A percentile compares a stretch with the other conserved stretches of the same genome.
These are phyloP conservation scores for Paxillus rubicundulus DNA, from an alignment of 768 basidiomycete genomes.

Conservation along the genomic window DNA sequence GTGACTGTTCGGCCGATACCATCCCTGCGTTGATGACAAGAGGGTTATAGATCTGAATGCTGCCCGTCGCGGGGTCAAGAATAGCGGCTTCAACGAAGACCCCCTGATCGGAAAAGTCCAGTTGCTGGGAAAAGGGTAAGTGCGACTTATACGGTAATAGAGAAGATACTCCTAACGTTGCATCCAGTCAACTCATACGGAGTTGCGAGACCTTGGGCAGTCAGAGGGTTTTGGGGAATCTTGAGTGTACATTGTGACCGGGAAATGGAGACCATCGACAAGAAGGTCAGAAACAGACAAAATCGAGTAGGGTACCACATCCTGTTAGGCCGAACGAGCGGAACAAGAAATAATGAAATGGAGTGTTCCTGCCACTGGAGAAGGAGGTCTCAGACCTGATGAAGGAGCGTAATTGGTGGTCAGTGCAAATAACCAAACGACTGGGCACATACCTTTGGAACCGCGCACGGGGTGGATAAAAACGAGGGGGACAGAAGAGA, in stretches of 20 bases:
- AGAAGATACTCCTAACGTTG: slow-evolving; percentile 14
- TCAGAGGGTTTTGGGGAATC: slow-evolving; percentile 21
- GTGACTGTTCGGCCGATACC: slow-evolving; percentile 12
- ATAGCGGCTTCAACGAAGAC: slow-evolving; percentile 29
- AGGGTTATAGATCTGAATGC: slow-evolving; percentile 26
- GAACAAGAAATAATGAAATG: not conserved
- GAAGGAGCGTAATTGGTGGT: not conserved
- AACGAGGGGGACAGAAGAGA: not conserved
- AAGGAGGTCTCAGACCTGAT: slow-evolving; percentile 24
- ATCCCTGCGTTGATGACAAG: slow-evolving; percentile 32
- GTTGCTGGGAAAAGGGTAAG: slow-evolving; percentile 16
- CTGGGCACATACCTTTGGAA: not conserved
- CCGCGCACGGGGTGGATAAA: not conserved
- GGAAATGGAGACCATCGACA: slow-evolving; percentile 12
- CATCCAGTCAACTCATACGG: slow-evolving; percentile 28
- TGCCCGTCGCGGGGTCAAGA: slow-evolving; percentile 27
- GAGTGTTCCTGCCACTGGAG: slow-evolving; percentile 21
- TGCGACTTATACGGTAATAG: not conserved
- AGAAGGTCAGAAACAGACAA: slow-evolving; percentile 14
- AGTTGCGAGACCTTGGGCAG: slow-evolving; percentile 25
- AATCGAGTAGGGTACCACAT: slow-evolving; percentile 11
- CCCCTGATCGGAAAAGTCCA: slow-evolving; percentile 25
- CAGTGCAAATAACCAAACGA: not conserved
- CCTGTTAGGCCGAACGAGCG: not conserved
- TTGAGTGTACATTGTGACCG: slow-evolving; percentile 23